Evolutionary conservation across 225 moss, liverwort and hornwort genomes (phyloP).

Genomic region (Polytrichum formosum): DNA sequence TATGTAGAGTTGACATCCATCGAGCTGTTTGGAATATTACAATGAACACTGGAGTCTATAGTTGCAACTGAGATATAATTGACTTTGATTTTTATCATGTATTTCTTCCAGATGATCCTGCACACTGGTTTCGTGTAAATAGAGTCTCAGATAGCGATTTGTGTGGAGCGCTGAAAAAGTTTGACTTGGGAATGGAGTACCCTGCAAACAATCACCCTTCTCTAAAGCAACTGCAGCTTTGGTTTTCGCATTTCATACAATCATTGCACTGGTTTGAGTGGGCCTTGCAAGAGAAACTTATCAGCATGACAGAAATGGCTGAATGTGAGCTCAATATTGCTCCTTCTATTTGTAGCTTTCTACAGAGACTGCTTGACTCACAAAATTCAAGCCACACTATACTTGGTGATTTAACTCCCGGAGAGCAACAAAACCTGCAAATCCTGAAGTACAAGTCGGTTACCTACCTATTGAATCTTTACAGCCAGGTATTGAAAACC

Average conservation of each 20-base stretch:
- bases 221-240: conserved; percentile 45
- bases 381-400: conserved; percentile 23
- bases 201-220: conserved; percentile 34
- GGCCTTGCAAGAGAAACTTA: conserved; percentile 59
- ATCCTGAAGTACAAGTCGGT: conserved; percentile 52
- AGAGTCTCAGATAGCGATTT: conserved; percentile 21
- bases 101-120: conserved; percentile 44
- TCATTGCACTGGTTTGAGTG: conserved; percentile 91
- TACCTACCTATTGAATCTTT: conserved; percentile 48
- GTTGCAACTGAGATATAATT: too few relatives aligned
- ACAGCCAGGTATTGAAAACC: conserved; percentile 49
- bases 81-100: too few relatives aligned
- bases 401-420: conserved; percentile 56
- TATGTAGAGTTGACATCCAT: too few relatives aligned
- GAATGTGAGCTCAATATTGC: conserved; percentile 26
- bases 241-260: conserved; percentile 48
- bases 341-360: conserved; percentile 42
- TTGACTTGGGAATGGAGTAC: conserved; percentile 48
- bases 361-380: conserved; percentile 33
- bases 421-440: conserved; percentile 57
- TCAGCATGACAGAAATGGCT: conserved; percentile 45
- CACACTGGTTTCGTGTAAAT: conserved; percentile 62
- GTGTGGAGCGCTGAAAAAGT: conserved; percentile 25
- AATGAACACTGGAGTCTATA: too few relatives aligned
- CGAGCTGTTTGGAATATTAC: too few relatives aligned